Percentiles rank a stretch among this genome's conserved stretches.
phyloP scores from a whole-genome alignment of 176 grass and related monocot species.

The Oryza longistaminata region DNA sequence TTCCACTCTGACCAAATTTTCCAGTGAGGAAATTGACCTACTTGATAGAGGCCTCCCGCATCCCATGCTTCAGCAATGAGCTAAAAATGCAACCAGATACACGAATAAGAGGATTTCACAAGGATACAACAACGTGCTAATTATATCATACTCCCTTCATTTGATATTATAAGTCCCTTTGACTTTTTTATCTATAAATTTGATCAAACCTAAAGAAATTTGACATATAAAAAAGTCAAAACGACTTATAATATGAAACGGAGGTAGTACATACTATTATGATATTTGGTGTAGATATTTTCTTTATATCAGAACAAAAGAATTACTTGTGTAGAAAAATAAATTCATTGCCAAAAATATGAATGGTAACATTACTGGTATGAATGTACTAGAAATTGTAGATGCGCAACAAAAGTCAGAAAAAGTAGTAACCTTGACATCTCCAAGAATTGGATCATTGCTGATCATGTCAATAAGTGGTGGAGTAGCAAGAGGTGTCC shows the following conservation, averaged over 20 bases:
- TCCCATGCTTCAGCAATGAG: slow-evolving; percentile 99
- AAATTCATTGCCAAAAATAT: not conserved
- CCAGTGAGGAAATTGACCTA: slow-evolving; percentile 93
- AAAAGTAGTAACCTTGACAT: slow-evolving; percentile 73
- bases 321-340: not conserved
- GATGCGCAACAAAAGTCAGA: not conserved
- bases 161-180: no score
- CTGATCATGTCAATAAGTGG: slow-evolving; percentile 96
- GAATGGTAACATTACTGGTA: slow-evolving; percentile 14
- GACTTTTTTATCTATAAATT: no score
- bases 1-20: slow-evolving; percentile 98
- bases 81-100: slow-evolving; percentile 46
- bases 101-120: slow-evolving; percentile 27
- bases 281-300: not conserved
- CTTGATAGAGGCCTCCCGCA: slow-evolving; percentile 99
- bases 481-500: slow-evolving; percentile 66
- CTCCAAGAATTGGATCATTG: slow-evolving; percentile 87
- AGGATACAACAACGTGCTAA: not conserved
- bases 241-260: no score
- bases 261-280: not conserved
- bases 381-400: not conserved
- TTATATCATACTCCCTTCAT: not conserved
- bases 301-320: slow-evolving; percentile 9
- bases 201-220: no score
- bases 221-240: no score